Base-by-base conservation (phyloP, 305 asterid genomes). In the Solanum aculeatissimum region DNA sequence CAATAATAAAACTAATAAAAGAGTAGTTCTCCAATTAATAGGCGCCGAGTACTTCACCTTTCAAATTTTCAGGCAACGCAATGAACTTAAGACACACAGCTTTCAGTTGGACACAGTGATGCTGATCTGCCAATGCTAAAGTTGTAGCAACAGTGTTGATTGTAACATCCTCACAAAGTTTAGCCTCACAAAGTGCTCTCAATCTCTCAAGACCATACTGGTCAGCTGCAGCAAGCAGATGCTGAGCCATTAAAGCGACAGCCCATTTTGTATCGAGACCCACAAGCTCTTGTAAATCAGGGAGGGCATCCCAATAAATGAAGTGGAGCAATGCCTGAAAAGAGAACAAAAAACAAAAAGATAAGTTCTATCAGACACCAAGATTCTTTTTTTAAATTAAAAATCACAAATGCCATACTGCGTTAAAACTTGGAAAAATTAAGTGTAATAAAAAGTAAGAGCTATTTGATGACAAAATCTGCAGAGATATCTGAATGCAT, bases 81-180 rank as follows among this genome's bases (percentile, higher is more conserved):
- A 87, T 79, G 70, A 87, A 87, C 53, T 84, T 82, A 16, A 87
- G 87, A 54, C 89, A 87, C 38, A 81, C 84, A 66, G 85, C 81
- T 69, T 81, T 87, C 40, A 87, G 81, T 82, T 84, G 89, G 81
- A 82, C 55, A 77, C 88, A 87, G 32, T 87, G 87, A 57, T 87
- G 87, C 63, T 81, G 87, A 65, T 87, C 85, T 35, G 89, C 85
- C 85, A 87, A 84, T 1, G 89, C 89, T 35, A 87, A 72, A 32
- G 87, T 87, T 60, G 88, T 86, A n/a, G 88, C 86, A 55, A 86
- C 88, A 4, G 88, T 86, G 45, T 86, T 86, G 58, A 87, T 84
- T 57, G 84, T 83, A 47, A 87, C 85, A 81, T 72, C 85, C 43
- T 81, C 83, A 0, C 83, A 71, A 25, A 86, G 84, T n/a, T 81